These are phyloP conservation scores for Salix dunnii DNA, from an alignment of 345 rosid genomes.

Conservation along the genomic window DNA sequence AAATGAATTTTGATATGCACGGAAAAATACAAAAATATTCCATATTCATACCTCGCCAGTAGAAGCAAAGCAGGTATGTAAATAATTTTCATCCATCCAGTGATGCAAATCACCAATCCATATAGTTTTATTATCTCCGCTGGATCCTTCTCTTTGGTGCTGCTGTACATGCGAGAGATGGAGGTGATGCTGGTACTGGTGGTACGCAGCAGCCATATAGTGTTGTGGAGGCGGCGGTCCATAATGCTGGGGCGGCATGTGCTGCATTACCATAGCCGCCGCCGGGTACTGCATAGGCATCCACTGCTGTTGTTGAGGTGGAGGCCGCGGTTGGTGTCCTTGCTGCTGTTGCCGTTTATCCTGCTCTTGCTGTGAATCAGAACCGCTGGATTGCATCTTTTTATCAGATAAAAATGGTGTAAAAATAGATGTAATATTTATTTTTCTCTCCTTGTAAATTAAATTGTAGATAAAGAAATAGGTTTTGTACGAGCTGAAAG, in stretches of 20 bases:
- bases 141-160: conserved; percentile 43
- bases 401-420: not conserved
- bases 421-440: not conserved
- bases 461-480: not conserved
- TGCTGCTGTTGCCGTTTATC: conserved; percentile 23
- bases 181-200: conserved; percentile 27
- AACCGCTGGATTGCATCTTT: conserved; percentile 54
- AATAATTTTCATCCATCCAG: conserved; percentile 96
- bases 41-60: conserved; percentile 62
- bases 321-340: conserved; percentile 17
- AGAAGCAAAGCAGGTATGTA: conserved; percentile 65
- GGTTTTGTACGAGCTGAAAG: not conserved
- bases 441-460: not conserved
- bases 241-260: conserved; percentile 62
- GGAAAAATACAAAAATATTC: not conserved
- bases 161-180: conserved; percentile 32
- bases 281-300: conserved; percentile 73
- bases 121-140: conserved; percentile 67
- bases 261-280: conserved; percentile 83
- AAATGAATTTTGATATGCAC: not conserved
- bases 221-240: conserved; percentile 53
- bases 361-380: conserved; percentile 45
- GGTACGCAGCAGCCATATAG: conserved; percentile 47
- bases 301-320: conserved; percentile 53
- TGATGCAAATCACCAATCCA: conserved; percentile 98